Percentiles rank a stretch among this genome's conserved stretches.
Evolutionary conservation across 1,139 yeast genomes (phyloP).

Genomic region (Scheffersomyces segobiensis): DNA sequence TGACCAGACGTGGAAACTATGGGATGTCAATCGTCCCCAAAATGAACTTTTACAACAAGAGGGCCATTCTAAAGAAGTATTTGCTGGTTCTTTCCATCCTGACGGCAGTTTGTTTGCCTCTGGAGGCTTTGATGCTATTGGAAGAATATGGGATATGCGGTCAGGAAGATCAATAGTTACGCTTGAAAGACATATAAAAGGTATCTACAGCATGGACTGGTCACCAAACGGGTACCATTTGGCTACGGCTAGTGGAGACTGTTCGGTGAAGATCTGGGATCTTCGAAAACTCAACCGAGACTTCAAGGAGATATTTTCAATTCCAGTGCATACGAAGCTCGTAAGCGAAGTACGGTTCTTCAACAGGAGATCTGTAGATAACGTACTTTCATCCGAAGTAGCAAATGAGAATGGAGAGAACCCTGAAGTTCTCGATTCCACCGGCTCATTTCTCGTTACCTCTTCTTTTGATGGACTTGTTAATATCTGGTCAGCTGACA

Average conservation of each 20-base stretch:
- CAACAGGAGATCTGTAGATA: constrained; percentile 19
- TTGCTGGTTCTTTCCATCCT: constrained; percentile 61
- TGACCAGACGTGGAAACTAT: constrained; percentile 86
- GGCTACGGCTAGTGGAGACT: constrained; percentile 86
- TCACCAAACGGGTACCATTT: constrained; percentile 72
- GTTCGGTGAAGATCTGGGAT: constrained; percentile 85
- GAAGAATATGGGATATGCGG: constrained; percentile 83
- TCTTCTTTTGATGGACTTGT: constrained; percentile 71
- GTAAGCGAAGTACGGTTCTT: constrained; percentile 68
- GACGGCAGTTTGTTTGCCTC: constrained; percentile 80
- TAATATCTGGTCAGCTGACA: constrained; percentile 69
- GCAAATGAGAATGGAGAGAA: constrained; percentile 31
- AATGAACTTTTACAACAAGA: constrained; percentile 57
- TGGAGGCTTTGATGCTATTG: constrained; percentile 78
- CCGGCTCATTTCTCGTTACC: constrained; percentile 57
- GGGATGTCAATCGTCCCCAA: constrained; percentile 60
- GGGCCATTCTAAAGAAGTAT: constrained; percentile 81
- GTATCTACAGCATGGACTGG: constrained; percentile 75
- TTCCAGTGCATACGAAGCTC: constrained; percentile 77
- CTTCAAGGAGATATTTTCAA: constrained; percentile 43
- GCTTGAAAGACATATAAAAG: constrained; percentile 68
- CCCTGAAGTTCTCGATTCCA: constrained; percentile 19
- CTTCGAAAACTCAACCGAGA: constrained; percentile 46
- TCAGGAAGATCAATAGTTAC: constrained; percentile 67
- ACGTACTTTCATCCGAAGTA: constrained; percentile 16